Percentiles rank a stretch among this genome's conserved stretches.
These are phyloP conservation scores for Pythium folliculosum DNA, from an alignment of 352 stramenopile species.

Conservation along the genomic window DNA sequence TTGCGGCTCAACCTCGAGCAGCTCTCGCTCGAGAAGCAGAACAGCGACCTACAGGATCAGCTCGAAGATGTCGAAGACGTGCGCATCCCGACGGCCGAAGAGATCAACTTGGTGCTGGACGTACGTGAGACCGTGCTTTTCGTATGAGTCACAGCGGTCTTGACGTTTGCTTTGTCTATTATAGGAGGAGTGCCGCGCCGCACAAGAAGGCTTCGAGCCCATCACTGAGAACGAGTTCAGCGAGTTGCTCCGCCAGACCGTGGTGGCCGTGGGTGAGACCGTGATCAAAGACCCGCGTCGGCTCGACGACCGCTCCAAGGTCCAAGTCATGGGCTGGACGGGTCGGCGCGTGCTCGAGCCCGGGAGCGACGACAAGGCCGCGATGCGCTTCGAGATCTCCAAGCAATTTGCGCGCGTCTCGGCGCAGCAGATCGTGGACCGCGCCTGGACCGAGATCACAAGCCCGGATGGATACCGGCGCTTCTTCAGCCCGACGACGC, in stretches of 20 bases:
- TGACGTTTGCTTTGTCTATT: no score
- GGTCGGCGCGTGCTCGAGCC: slow-evolving; percentile 47
- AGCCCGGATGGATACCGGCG: slow-evolving; percentile 30
- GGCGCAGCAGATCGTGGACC: slow-evolving; percentile 38
- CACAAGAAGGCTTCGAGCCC: slow-evolving; percentile 19
- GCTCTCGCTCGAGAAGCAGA: slow-evolving; percentile 31
- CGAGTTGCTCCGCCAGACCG: slow-evolving; percentile 7
- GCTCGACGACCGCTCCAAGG: slow-evolving; percentile 34
- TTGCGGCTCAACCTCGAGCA: slow-evolving; percentile 36
- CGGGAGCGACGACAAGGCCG: slow-evolving; percentile 12
- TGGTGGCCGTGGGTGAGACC: slow-evolving; percentile 34
- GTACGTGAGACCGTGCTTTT: slow-evolving; percentile 2
- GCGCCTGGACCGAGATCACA: slow-evolving; percentile 34
- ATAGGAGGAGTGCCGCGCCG: slow-evolving; percentile 15
- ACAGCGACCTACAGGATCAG: slow-evolving; percentile 25
- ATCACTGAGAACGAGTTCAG: slow-evolving; percentile 14
- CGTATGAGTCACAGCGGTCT: no score
- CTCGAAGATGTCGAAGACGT: slow-evolving; percentile 11
- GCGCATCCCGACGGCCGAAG: slow-evolving; percentile 15
- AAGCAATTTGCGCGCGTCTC: slow-evolving; percentile 44
- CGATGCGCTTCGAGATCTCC: slow-evolving; percentile 46
- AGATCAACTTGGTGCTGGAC: slow-evolving; percentile 34
- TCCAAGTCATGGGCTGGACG: slow-evolving; percentile 55
- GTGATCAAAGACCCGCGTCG: slow-evolving; percentile 25
- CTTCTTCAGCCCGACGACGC: slow-evolving; percentile 36